Evolutionary conservation across 1,284 basidiomycete species (phyloP).

Genomic region (Rhizoctonia solani): DNA sequence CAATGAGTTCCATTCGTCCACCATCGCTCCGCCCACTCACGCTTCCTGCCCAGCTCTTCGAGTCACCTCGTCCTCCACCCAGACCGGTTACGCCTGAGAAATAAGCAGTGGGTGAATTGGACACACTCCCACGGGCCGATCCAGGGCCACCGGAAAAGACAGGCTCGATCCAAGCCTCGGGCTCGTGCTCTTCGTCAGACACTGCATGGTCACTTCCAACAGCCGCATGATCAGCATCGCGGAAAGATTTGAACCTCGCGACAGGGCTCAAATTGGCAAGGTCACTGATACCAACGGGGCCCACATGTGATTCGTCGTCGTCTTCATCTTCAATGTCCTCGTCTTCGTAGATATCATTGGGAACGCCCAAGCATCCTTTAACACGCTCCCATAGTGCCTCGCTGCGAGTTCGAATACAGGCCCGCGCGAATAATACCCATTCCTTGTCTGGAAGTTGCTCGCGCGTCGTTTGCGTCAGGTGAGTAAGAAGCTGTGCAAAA

Average conservation of each 20-base stretch:
- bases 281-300: constrained; percentile 26
- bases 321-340: constrained; percentile 45
- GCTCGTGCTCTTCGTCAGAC: constrained; percentile 26
- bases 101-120: constrained; percentile 22
- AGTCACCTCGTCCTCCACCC: constrained; percentile 4
- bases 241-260: neutral
- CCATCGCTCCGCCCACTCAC: constrained; percentile 33
- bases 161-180: constrained; percentile 33
- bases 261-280: constrained; percentile 20
- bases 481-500: constrained; percentile 59
- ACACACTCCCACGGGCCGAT: neutral
- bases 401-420: constrained; percentile 66
- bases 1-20: constrained; percentile 31
- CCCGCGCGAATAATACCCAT: constrained; percentile 67
- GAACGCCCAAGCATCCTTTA: constrained; percentile 76
- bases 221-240: neutral
- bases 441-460: constrained; percentile 59
- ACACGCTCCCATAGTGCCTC: constrained; percentile 82
- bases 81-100: constrained; percentile 13
- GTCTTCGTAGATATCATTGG: constrained; percentile 70
- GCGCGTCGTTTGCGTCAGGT: constrained; percentile 64
- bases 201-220: neutral
- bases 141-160: constrained; percentile 24
- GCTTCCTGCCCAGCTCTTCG: constrained; percentile 22
- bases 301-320: constrained; percentile 32